phyloP scores from a whole-genome alignment of 441 rosid species.

The Rhodomyrtus psidioides region DNA sequence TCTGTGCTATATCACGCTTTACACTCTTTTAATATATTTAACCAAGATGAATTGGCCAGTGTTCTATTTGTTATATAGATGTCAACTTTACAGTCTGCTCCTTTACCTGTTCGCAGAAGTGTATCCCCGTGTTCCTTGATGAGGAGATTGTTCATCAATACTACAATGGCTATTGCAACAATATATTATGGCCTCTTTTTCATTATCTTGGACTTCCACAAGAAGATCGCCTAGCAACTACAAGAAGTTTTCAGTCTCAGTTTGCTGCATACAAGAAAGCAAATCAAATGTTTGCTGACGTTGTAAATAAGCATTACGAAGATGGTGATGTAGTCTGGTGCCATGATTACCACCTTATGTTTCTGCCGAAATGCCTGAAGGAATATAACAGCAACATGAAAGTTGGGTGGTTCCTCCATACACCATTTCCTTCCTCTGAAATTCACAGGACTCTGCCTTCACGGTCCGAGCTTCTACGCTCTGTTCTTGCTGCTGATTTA shows the following conservation, averaged over 20 bases:
- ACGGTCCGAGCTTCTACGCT: slow-evolving; percentile 81
- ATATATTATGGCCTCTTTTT: slow-evolving; percentile 96
- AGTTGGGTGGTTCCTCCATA: slow-evolving; percentile 99
- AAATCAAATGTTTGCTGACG: slow-evolving; percentile 97
- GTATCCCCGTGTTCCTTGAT: slow-evolving; percentile 98
- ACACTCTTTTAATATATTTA: background rate
- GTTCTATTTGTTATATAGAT: background rate
- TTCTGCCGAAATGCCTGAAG: slow-evolving; percentile 91
- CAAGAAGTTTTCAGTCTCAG: slow-evolving; percentile 96
- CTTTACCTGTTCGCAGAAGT: slow-evolving; percentile 46
- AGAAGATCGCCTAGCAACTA: slow-evolving; percentile 98
- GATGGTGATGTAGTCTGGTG: slow-evolving; percentile 99
- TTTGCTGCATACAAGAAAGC: slow-evolving; percentile 96
- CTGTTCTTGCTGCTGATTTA: slow-evolving; percentile 98
- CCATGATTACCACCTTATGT: slow-evolving; percentile 99
- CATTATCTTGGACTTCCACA: slow-evolving; percentile 98
- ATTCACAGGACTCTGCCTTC: slow-evolving; percentile 97
- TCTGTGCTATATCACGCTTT: background rate
- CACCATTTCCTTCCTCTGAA: slow-evolving; percentile 99
- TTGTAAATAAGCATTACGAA: slow-evolving; percentile 83
- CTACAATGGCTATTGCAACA: slow-evolving; percentile 98
- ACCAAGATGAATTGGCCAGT: background rate
- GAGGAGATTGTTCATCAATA: slow-evolving; percentile 99
- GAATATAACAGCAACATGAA: slow-evolving; percentile 75
- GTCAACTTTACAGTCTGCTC: background rate